Evolutionary conservation across 768 basidiomycete genomes (phyloP).

Genomic region (Cystobasidium tubakii): DNA sequence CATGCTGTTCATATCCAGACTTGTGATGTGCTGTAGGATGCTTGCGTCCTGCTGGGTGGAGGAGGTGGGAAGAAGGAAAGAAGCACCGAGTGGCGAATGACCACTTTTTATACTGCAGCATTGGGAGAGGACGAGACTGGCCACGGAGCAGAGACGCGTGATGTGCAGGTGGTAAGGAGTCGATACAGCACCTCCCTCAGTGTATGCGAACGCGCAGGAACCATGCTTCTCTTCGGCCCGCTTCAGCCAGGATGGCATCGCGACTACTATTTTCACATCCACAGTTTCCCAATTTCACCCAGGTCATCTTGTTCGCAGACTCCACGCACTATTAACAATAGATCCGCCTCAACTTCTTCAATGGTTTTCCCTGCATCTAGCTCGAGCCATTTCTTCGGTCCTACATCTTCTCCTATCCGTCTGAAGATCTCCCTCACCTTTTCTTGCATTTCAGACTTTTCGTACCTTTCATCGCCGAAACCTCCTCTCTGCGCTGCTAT

Average conservation of each 20-base stretch:
- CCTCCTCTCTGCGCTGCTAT: slow-evolving; percentile 57
- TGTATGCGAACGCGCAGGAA: background rate
- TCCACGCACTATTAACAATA: background rate
- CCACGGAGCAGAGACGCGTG: background rate
- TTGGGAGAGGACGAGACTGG: background rate
- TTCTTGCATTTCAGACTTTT: slow-evolving; percentile 68
- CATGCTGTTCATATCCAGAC: background rate
- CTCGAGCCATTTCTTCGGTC: slow-evolving; percentile 1
- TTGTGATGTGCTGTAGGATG: background rate
- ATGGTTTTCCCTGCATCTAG: slow-evolving; percentile 25
- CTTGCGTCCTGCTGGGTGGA: background rate
- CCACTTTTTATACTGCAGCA: slow-evolving; percentile 2
- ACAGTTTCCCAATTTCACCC: slow-evolving; percentile 8
- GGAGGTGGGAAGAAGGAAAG: background rate
- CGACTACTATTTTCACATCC: slow-evolving; percentile 9
- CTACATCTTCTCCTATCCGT: slow-evolving; percentile 13
- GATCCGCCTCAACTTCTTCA: slow-evolving; percentile 20
- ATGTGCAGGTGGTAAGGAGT: background rate
- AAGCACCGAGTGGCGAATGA: background rate
- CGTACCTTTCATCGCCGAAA: slow-evolving; percentile 47
- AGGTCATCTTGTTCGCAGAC: background rate
- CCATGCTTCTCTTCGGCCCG: background rate
- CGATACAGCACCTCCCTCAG: background rate
- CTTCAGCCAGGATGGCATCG: background rate
- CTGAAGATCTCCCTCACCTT: slow-evolving; percentile 60